These are phyloP conservation scores for Phytophthora ohioensis DNA, from an alignment of 352 stramenopile species.

Conservation along the genomic window DNA sequence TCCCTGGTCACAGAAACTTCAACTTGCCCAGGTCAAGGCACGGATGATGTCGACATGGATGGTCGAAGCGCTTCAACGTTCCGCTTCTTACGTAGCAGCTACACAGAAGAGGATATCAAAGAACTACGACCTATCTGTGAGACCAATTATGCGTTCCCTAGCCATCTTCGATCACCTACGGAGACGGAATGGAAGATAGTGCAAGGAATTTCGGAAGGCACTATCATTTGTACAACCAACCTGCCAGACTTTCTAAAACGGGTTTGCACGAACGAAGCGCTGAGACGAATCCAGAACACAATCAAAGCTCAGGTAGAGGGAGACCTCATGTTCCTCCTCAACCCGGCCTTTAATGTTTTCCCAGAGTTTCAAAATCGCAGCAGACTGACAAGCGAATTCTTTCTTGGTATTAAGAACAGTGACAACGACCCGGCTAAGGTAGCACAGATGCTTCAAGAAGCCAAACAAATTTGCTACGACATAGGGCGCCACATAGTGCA, in stretches of 20 bases:
- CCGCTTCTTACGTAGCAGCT: neutral
- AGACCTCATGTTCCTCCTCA: neutral
- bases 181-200: neutral
- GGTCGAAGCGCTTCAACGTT: neutral
- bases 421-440: neutral
- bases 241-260: neutral
- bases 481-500: neutral
- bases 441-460: slow-evolving; percentile 1
- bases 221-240: neutral
- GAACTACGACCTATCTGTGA: neutral
- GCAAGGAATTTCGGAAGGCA: neutral
- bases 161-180: neutral
- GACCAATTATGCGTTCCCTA: neutral
- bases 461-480: slow-evolving; percentile 13
- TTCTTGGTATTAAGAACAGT: neutral
- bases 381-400: slow-evolving; percentile 1
- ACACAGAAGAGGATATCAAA: neutral
- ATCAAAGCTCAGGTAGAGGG: slow-evolving; percentile 12
- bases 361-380: neutral
- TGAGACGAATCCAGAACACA: slow-evolving; percentile 1
- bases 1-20: neutral
- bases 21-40: neutral
- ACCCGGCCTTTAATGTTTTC: neutral
- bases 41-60: neutral
- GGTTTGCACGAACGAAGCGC: neutral